Percentiles rank a stretch among this genome's conserved stretches.
Conservation (phyloP, 768 basidiomycete genomes). For the Lepiota subincarnata region DNA sequence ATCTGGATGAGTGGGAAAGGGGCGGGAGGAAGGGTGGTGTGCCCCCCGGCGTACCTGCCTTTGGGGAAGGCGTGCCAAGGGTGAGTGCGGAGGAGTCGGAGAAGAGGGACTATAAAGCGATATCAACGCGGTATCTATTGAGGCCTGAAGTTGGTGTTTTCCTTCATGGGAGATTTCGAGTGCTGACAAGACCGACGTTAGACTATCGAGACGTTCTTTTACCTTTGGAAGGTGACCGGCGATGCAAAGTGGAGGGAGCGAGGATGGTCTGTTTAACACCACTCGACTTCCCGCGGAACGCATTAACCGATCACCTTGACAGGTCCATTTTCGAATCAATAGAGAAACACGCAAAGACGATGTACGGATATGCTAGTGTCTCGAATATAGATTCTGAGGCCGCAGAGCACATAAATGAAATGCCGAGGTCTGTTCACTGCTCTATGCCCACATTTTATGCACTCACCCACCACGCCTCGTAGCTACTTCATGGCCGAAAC, state of each 20-base stretch:
- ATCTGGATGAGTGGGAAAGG: slow-evolving; percentile 41
- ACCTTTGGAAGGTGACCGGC: slow-evolving; percentile 65
- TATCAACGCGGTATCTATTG: slow-evolving; percentile 43
- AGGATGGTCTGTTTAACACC: slow-evolving; percentile 59
- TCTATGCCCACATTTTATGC: background rate
- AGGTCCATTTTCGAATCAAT: slow-evolving; percentile 51
- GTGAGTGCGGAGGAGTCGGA: slow-evolving; percentile 19
- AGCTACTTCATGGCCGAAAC: slow-evolving; percentile 26
- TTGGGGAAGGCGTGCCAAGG: slow-evolving; percentile 1
- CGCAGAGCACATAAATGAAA: slow-evolving; percentile 43
- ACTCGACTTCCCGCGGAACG: slow-evolving; percentile 39
- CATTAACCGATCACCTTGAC: slow-evolving; percentile 32
- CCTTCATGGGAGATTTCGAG: background rate
- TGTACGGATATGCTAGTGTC: slow-evolving; percentile 57
- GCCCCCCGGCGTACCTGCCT: slow-evolving; percentile 16
- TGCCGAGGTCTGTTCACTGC: slow-evolving; percentile 61
- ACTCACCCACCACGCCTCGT: background rate
- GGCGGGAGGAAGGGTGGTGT: slow-evolving; percentile 32
- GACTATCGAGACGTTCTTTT: slow-evolving; percentile 70
- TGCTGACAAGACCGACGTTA: slow-evolving; percentile 21
- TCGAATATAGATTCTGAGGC: slow-evolving; percentile 36
- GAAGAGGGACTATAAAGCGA: slow-evolving; percentile 49
- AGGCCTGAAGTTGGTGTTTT: slow-evolving; percentile 58
- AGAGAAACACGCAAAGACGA: slow-evolving; percentile 49
- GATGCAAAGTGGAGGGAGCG: slow-evolving; percentile 67